Evolutionary conservation across 1,284 basidiomycete genomes (phyloP).

Genomic region (Grifola frondosa): DNA sequence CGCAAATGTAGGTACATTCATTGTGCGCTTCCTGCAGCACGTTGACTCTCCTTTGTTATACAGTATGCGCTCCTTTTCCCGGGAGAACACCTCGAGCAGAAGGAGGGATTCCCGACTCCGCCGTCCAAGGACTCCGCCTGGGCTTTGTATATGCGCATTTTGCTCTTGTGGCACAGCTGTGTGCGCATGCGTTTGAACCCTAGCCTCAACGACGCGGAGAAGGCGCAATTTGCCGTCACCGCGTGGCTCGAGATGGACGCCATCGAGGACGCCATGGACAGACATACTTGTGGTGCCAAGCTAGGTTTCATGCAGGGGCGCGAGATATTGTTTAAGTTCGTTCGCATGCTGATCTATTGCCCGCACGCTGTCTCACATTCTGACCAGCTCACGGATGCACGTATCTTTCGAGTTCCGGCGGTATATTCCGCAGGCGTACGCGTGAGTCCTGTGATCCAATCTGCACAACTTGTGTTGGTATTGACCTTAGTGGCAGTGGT

Average conservation of each 20-base stretch:
- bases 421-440: conserved; percentile 58
- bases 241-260: conserved; percentile 72
- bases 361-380: conserved; percentile 49
- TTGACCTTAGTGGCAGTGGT: conserved; percentile 34
- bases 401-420: conserved; percentile 69
- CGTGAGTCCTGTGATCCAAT: conserved; percentile 43
- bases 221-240: conserved; percentile 59
- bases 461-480: not conserved
- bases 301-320: conserved; percentile 56
- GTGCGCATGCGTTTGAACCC: conserved; percentile 52
- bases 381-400: conserved; percentile 62
- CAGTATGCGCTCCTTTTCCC: conserved; percentile 71
- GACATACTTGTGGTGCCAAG: conserved; percentile 65
- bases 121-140: conserved; percentile 64
- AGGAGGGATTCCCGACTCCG: conserved; percentile 5
- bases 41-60: not conserved
- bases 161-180: conserved; percentile 73
- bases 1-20: conserved; percentile 48
- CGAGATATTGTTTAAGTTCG: too few relatives aligned
- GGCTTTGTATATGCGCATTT: conserved; percentile 67
- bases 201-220: conserved; percentile 43
- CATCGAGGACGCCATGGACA: conserved; percentile 62
- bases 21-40: not conserved
- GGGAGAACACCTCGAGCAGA: conserved; percentile 49
- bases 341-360: conserved; percentile 64